Evolutionary conservation across 805 yeast genomes (phyloP), one percentile per base, ranked within the genome.

Genomic region (Lipomyces japonicus): DNA sequence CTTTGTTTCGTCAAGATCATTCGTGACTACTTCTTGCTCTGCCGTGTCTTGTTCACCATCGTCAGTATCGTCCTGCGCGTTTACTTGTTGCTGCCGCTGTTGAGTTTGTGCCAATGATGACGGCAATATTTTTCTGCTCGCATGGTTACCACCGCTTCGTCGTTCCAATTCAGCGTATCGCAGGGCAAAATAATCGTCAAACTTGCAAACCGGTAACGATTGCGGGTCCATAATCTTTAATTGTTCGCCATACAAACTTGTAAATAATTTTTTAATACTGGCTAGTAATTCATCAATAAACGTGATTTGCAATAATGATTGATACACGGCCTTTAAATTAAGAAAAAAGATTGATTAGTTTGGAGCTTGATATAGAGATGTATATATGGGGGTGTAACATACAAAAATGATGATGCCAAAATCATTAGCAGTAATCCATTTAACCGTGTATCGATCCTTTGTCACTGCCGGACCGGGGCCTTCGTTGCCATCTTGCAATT

Each of bases 361-460:
- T n/a, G n/a, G n/a, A n/a, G n/a, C n/a, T n/a, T n/a, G n/a, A n/a
- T n/a, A n/a, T n/a, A n/a, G n/a, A n/a, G n/a, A n/a, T n/a, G n/a
- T n/a, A n/a, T n/a, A n/a, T n/a, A n/a, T n/a, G n/a, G n/a, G n/a
- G n/a, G n/a, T 10, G 4, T n/a, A 4, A 25, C 53, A 18, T 44
- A 57, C 60, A 22, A 65, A 68, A 44, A 67, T 71, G 30, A 73
- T 69, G n/a, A 78, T 52, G 21, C 71, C 73, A 18, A 74, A 66
- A 35, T 72, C 74, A 60, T 73, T 70, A 46, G 71, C 60, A 47
- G 75, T 60, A 54, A 68, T 56, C 58, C 75, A 74, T 50, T 75
- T 73, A 46, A 80, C 68, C 38, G 79, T 69, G 68, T 72, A 68
- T 32, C 74, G 65, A 53, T 72, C 74, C 19, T 61, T 37, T 51